A percentile compares a stretch with the other conserved stretches of the same genome.
Evolutionary conservation across 306 rosid genomes (phyloP).

Genomic region (Comarum palustre): DNA sequence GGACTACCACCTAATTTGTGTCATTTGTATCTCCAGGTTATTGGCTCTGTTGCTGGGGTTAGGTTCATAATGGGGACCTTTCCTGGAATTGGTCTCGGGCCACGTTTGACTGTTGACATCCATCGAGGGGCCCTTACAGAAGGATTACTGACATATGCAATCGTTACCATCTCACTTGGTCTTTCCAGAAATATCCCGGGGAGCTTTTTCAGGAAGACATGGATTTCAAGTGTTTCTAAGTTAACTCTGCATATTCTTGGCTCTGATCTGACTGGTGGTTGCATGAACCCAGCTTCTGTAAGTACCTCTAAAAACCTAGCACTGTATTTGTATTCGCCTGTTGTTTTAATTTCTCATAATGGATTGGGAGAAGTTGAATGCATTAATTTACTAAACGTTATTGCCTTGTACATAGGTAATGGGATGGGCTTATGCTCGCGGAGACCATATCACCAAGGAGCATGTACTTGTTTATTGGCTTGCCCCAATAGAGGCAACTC

Average conservation of each 20-base stretch:
- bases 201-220: constrained; percentile 80
- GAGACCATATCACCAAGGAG: constrained; percentile 80
- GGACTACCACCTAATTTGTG: not conserved
- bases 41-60: constrained; percentile 77
- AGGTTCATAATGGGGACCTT: constrained; percentile 47
- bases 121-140: constrained; percentile 82
- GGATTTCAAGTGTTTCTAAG: constrained; percentile 91
- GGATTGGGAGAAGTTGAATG: not conserved
- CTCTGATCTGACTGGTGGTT: constrained; percentile 88
- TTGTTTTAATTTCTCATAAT: not conserved
- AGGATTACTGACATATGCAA: constrained; percentile 65
- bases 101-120: constrained; percentile 64
- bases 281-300: constrained; percentile 94
- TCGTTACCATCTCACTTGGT: constrained; percentile 62
- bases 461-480: constrained; percentile 89
- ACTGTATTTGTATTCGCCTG: not conserved
- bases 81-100: constrained; percentile 74
- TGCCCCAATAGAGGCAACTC: constrained; percentile 81
- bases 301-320: constrained; percentile 25
- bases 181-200: constrained; percentile 53
- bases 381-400: not conserved
- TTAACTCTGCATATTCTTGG: constrained; percentile 74
- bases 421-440: constrained; percentile 97
- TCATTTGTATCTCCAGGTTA: constrained; percentile 44
- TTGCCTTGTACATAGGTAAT: constrained; percentile 49